Percentiles rank a stretch among this genome's conserved stretches.
These are phyloP conservation scores for Calonectria naviculata DNA, from an alignment of 2,329 filamentous ascomycete genomes.

Conservation along the genomic window DNA sequence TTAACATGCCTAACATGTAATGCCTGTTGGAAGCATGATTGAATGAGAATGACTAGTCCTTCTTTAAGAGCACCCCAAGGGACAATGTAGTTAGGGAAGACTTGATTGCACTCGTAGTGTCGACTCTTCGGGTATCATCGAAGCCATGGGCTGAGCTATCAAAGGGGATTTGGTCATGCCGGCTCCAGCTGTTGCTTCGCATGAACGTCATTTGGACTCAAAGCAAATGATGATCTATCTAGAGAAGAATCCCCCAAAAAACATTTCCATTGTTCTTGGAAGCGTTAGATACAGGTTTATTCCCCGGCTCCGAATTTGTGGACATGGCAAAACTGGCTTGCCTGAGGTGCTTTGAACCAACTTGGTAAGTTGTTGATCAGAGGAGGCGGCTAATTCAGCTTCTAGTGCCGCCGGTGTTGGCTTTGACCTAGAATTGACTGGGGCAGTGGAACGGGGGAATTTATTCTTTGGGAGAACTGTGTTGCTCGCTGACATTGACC, in stretches of 20 bases:
- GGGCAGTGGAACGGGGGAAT: neutral
- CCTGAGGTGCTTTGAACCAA: neutral
- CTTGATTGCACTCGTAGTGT: neutral
- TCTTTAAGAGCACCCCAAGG: neutral
- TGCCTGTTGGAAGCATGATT: neutral
- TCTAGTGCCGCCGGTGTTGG: neutral
- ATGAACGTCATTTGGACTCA: neutral
- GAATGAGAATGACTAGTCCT: neutral
- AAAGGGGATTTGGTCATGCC: constrained; percentile 6
- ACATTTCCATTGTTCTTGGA: neutral
- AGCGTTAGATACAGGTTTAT: neutral
- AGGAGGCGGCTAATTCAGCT: neutral
- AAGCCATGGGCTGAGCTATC: neutral
- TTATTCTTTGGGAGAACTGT: neutral
- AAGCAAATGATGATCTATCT: neutral
- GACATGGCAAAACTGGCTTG: too few relatives aligned
- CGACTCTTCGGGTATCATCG: neutral
- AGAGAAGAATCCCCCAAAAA: neutral
- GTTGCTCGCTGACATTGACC: neutral
- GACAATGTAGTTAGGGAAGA: neutral
- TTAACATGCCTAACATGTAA: neutral
- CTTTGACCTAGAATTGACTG: neutral
- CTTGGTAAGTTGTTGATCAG: neutral
- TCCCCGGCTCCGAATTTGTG: neutral
- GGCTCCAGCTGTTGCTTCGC: neutral